Conservation (phyloP, 2,329 filamentous ascomycete genomes). For the Colletotrichum camelliae region DNA sequence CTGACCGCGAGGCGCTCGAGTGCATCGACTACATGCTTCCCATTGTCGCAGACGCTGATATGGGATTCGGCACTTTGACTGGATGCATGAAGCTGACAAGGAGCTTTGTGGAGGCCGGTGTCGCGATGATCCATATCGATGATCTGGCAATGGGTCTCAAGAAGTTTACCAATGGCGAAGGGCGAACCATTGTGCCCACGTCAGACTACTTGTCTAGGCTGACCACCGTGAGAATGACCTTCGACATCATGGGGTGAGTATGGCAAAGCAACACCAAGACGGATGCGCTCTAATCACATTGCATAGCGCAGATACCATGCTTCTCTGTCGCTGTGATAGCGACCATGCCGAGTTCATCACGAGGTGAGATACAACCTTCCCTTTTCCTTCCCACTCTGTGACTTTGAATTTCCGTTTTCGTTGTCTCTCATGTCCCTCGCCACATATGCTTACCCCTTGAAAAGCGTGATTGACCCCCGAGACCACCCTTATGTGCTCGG, state of each 20-base stretch:
- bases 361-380: conserved; percentile 16
- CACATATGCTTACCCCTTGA: not conserved
- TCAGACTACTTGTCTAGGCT: conserved; percentile 41
- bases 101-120: conserved; percentile 46
- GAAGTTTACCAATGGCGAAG: conserved; percentile 46
- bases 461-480: conserved; percentile 31
- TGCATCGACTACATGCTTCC: conserved; percentile 43
- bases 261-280: not conserved
- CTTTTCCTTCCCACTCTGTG: accelerated
- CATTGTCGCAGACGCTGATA: conserved; percentile 46
- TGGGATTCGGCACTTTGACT: conserved; percentile 46
- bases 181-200: conserved; percentile 43
- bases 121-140: conserved; percentile 48
- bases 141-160: conserved; percentile 48
- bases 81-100: conserved; percentile 43
- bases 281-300: no score
- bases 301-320: conserved; percentile 35
- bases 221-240: conserved; percentile 40
- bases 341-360: conserved; percentile 44
- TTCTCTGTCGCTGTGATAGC: conserved; percentile 42
- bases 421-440: not conserved
- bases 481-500: conserved; percentile 45
- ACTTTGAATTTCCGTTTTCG: not conserved
- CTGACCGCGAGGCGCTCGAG: conserved; percentile 35
- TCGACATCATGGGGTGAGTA: conserved; percentile 41